Conservation (phyloP, 1,284 basidiomycete species). For the Cutaneotrichosporon sp. region DNA sequence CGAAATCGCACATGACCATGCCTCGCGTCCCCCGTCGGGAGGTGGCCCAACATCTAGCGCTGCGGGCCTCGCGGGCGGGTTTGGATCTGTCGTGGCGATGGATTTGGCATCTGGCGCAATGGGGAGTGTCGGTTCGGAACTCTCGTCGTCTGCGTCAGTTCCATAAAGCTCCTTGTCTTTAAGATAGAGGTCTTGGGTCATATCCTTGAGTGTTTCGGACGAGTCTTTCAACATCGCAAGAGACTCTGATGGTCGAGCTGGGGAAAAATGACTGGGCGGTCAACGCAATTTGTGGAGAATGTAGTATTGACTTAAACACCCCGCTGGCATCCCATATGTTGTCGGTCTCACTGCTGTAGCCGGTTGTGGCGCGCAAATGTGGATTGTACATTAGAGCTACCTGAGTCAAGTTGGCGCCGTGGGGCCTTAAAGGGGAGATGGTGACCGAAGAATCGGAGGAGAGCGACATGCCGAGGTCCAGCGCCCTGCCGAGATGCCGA, state of each 20-base stretch:
- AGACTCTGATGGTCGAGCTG: background rate
- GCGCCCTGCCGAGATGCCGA: background rate
- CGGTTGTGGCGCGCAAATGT: too few relatives aligned
- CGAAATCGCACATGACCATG: slow-evolving; percentile 38
- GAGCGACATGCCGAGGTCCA: too few relatives aligned
- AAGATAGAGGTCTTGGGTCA: background rate
- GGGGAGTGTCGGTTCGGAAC: background rate
- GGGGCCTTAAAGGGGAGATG: background rate
- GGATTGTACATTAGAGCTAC: too few relatives aligned
- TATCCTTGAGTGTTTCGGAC: background rate
- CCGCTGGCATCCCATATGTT: too few relatives aligned
- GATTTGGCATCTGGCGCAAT: background rate
- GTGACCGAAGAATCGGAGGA: background rate
- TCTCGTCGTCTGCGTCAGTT: background rate
- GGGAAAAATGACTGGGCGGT: too few relatives aligned
- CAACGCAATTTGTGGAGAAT: too few relatives aligned
- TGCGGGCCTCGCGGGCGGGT: background rate
- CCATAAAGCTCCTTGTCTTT: background rate
- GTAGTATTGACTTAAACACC: too few relatives aligned
- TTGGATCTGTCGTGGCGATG: background rate
- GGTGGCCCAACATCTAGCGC: slow-evolving; percentile 29
- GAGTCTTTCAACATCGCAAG: background rate
- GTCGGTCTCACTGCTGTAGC: too few relatives aligned
- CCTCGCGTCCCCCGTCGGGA: slow-evolving; percentile 43
- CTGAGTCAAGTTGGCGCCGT: background rate